These are phyloP conservation scores for Boletus sp. DNA, from an alignment of 768 basidiomycete species.

Conservation along the genomic window DNA sequence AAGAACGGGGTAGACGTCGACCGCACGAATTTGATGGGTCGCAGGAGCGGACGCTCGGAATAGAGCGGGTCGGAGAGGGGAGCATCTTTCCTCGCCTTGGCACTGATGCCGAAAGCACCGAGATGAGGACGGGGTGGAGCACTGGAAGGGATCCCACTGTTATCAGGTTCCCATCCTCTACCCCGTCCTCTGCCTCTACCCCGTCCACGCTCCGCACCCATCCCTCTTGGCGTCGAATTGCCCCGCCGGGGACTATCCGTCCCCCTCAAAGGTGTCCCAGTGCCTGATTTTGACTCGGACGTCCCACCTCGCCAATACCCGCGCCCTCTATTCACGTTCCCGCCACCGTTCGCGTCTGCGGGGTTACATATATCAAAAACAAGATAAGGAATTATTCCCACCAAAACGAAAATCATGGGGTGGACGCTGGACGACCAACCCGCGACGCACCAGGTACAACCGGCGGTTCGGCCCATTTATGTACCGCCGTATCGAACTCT, in stretches of 20 bases:
- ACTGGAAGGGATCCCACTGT: background rate
- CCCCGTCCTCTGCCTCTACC: constrained; percentile 25
- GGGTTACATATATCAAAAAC: background rate
- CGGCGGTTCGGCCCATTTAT: constrained; percentile 18
- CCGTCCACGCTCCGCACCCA: constrained; percentile 15
- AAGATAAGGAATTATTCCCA: background rate
- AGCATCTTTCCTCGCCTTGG: constrained; percentile 30
- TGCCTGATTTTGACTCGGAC: constrained; percentile 10
- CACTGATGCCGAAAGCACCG: constrained; percentile 3
- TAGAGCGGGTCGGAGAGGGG: constrained; percentile 56
- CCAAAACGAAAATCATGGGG: background rate
- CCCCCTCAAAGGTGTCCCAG: constrained; percentile 16
- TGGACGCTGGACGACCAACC: constrained; percentile 1
- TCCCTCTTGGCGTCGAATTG: constrained; percentile 8
- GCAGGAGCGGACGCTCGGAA: constrained; percentile 56
- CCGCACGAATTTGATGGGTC: constrained; percentile 68
- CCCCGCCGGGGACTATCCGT: constrained; percentile 11
- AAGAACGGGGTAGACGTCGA: constrained; percentile 47
- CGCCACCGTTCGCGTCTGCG: background rate
- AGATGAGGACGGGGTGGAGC: constrained; percentile 1
- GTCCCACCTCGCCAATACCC: constrained; percentile 5
- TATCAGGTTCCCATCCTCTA: background rate
- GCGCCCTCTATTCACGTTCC: background rate
- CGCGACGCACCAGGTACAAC: constrained; percentile 12
- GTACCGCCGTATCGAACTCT: constrained; percentile 25